These are phyloP conservation scores for Narthecium ossifragum DNA, from an alignment of 106 monocot genomes.

Conservation along the genomic window DNA sequence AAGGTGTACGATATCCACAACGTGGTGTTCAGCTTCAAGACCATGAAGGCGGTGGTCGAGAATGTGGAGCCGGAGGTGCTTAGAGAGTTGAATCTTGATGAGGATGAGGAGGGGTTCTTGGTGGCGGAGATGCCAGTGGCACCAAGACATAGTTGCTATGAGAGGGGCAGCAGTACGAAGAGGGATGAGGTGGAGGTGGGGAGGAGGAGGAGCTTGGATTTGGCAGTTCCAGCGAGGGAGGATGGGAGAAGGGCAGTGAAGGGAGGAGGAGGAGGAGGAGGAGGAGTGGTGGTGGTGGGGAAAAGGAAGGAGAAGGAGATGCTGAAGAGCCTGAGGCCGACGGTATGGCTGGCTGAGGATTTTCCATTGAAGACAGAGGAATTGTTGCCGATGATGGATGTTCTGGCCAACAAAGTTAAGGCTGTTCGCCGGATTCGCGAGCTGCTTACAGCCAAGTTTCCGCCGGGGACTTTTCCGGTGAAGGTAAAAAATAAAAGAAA, in stretches of 20 bases:
- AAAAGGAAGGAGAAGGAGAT: slow-evolving; percentile 85
- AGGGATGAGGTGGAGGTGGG: slow-evolving; percentile 11
- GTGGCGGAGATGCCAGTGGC: slow-evolving; percentile 70
- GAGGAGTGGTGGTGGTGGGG: slow-evolving; percentile 12
- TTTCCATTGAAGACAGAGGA: slow-evolving; percentile 78
- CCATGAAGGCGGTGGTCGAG: slow-evolving; percentile 21
- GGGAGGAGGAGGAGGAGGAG: slow-evolving; percentile 1
- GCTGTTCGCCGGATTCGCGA: slow-evolving; percentile 73
- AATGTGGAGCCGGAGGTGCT: slow-evolving; percentile 12
- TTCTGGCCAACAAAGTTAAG: slow-evolving; percentile 70
- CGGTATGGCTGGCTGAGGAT: slow-evolving; percentile 87
- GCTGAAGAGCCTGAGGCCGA: slow-evolving; percentile 74
- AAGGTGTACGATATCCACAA: slow-evolving; percentile 72
- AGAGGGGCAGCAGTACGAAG: slow-evolving; percentile 15
- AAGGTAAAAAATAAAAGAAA: slow-evolving; percentile 46
- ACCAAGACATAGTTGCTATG: slow-evolving; percentile 55
- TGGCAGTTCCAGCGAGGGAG: slow-evolving; percentile 2
- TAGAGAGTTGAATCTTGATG: slow-evolving; percentile 40
- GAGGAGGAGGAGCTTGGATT: slow-evolving; percentile 26
- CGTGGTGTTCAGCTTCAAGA: slow-evolving; percentile 72
- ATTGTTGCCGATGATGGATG: slow-evolving; percentile 73
- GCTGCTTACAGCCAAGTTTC: slow-evolving; percentile 86
- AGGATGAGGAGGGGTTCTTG: slow-evolving; percentile 65
- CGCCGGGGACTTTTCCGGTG: slow-evolving; percentile 81
- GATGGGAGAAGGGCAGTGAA: slow-evolving; percentile 1